Percentiles rank a stretch among this genome's conserved stretches.
phyloP scores from a whole-genome alignment of 2,329 filamentous ascomycete genomes.

The Fusarium sterilihyphosum region DNA sequence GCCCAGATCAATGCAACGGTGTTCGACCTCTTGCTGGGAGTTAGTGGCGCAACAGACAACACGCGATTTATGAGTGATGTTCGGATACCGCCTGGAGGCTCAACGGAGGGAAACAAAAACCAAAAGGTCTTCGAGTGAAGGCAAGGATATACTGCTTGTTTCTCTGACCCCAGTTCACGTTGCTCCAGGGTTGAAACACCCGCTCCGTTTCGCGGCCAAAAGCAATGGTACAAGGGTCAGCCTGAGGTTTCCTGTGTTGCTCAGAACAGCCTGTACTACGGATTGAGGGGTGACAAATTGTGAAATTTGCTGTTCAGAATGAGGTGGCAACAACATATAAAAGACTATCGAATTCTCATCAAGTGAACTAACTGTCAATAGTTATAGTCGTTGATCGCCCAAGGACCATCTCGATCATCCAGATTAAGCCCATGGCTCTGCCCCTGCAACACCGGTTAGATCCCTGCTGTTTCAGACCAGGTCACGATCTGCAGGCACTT shows the following conservation, averaged over 20 bases:
- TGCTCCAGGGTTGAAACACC: slow-evolving; percentile 36
- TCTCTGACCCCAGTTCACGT: slow-evolving; percentile 5
- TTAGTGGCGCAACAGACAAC: neutral
- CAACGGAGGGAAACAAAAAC: neutral
- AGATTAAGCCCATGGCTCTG: slow-evolving; percentile 17
- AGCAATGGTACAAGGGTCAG: slow-evolving; percentile 14
- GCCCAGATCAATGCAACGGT: too few species aligned
- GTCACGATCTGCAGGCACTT: slow-evolving; percentile 36
- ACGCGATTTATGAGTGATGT: neutral
- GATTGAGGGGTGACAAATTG: neutral
- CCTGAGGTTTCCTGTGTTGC: slow-evolving; percentile 1
- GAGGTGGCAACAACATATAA: neutral
- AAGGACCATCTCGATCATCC: neutral
- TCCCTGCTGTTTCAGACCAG: slow-evolving; percentile 28
- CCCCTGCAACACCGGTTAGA: slow-evolving; percentile 9
- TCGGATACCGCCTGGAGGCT: neutral
- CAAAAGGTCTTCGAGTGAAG: neutral
- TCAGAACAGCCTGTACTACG: neutral
- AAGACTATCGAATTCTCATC: neutral
- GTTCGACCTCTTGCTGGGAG: slow-evolving; percentile 1
- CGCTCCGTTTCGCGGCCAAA: slow-evolving; percentile 22
- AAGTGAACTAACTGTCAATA: neutral
- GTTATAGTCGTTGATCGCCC: neutral
- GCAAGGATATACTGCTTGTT: slow-evolving; percentile 21
- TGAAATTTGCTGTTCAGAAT: neutral